Base-by-base conservation (phyloP, 176 grass and related monocot species). In the Carex pumila region DNA sequence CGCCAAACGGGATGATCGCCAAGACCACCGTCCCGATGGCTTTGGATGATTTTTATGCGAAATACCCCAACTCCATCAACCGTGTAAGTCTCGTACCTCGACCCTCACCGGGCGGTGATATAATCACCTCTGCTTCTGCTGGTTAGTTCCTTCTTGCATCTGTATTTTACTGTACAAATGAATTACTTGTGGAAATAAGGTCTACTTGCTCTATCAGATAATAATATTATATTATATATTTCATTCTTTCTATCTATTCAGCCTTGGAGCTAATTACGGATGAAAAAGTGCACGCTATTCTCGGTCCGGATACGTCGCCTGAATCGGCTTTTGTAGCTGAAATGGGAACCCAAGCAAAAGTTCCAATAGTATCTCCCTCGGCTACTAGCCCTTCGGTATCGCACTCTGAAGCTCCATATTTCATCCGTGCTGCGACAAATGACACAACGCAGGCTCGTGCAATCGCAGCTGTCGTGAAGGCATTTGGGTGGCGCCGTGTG, bases 351-450 rank as follows among this genome's bases (percentile, higher is more conserved):
- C 86, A 66, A 59, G 85, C 83, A 39, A 65, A 87, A 3, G 89
- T 96, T 8, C 94, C 87, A 0, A 34, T 93, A 17, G 52, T 96
- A 61, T 89, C 91, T 54, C 91, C 91, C 83, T 89, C 89, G 17
- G 66, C 91, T 79, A 93, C 90, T 3, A 92, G 84, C 60, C 89
- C 94, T 3, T 49, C 79, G 6, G 83, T 91, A 58, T 85, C 73
- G 3, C 85, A 83, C 7, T 53, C 3, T 3, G 57, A 9, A 0
- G 3, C 82, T 3, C 87, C 87, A 39, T 96, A 85, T 79, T 88
- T 93, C 79, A 41, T 93, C 12, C 87, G 87, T 54, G 83, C 87
- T 62, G 85, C 87, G 12, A n/a, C 82, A 71, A 89, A 66, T 65
- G 91, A 92, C 41, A 47, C 29, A 5, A 61, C 68, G 3, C 93